Evolutionary conservation across 2,329 filamentous ascomycete genomes (phyloP), one percentile per base, ranked within the genome.

Genomic region (Rhynchosporium graminicola): DNA sequence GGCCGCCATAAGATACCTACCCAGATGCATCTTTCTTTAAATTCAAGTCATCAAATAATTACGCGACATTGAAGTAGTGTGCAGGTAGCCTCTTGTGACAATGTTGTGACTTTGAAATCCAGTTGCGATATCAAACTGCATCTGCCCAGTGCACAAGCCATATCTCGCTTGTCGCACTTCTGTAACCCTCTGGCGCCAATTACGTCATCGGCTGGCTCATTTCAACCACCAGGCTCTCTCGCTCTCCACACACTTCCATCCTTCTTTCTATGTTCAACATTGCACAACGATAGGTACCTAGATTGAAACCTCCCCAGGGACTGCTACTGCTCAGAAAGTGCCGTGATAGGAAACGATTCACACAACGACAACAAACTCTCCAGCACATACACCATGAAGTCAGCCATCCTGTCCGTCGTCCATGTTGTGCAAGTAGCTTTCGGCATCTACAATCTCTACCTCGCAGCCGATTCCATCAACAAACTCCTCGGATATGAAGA

Each of bases 401-500:
- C 65, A 20, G 26, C 47, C 42, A 45, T 76, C 29, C 60, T 73
- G 9, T 68, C 67, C 13, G 66, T 77, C 62, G 47, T 76, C 9
- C 76, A 79, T 66, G 52, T 75, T n/a, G 67, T 68, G 36, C 79
- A 80, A 66, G 71, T 76, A 15, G 67, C 72, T 15, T 74, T 80
- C 38, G 71, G 74, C n/a, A 71, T 67, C 51, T 81, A 79, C 68
- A 79, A 77, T 66, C 76, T 74, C 48, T 75, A 75, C 59, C 73
- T 78, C 15, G 77, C 77, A 58, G 77, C 75, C 63, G 69, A 75
- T 51, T 75, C 79, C 50, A 78, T 80, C 67, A 74, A 69, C 43
- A 79, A 79, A 61, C 75, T 81, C 4, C 74, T 72, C 38, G 74
- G 75, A 57, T 81, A 81, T 68, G 79, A 82, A 67, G 72, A 76